Conservation (phyloP, 108 stramenopile species). For the Phaeodactylum tricornutum region DNA sequence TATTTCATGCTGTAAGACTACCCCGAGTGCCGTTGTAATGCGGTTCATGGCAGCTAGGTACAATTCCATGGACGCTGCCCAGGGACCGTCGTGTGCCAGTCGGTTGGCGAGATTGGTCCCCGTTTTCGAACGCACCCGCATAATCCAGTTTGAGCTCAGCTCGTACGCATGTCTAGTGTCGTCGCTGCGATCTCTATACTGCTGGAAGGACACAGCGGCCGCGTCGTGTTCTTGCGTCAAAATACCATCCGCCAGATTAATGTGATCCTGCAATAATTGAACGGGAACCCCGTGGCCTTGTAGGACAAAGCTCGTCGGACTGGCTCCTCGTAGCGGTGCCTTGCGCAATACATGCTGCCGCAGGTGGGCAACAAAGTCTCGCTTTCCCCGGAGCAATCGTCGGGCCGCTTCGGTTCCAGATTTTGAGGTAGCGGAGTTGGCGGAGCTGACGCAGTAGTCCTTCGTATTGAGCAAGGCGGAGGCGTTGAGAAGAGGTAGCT, state of each 20-base stretch:
- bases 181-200: no score
- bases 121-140: background rate
- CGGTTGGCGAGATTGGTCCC: no score
- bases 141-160: background rate
- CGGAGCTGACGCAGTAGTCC: constrained; percentile 16
- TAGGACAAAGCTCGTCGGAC: constrained; percentile 13
- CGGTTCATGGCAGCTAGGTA: constrained; percentile 33
- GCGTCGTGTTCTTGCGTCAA: constrained; percentile 6
- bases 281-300: constrained; percentile 38
- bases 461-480: constrained; percentile 20
- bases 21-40: background rate
- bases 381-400: constrained; percentile 28
- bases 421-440: constrained; percentile 2
- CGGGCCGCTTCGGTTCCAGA: constrained; percentile 35
- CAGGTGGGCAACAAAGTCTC: constrained; percentile 10
- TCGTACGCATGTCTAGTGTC: no score
- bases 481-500: constrained; percentile 19
- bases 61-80: constrained; percentile 21
- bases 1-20: constrained; percentile 3
- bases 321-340: constrained; percentile 1
- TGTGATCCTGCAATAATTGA: constrained; percentile 29
- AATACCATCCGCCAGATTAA: constrained; percentile 25
- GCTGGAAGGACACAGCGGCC: background rate
- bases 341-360: constrained; percentile 2
- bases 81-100: no score